Evolutionary conservation across 108 stramenopile species (phyloP).

Genomic region (Craspedostauros australis): DNA sequence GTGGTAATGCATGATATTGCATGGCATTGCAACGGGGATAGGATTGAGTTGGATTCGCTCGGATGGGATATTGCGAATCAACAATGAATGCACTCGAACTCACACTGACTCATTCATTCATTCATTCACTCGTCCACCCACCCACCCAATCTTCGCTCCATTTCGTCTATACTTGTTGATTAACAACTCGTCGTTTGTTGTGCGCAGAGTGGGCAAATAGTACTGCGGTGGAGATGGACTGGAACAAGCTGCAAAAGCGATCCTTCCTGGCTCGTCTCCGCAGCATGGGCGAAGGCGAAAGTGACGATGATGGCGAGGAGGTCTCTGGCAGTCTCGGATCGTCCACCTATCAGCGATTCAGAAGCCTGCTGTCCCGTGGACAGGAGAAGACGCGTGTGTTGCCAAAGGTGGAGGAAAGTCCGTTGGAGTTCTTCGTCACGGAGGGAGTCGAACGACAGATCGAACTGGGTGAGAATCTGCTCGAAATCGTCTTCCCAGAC

Average conservation of each 20-base stretch:
- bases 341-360: conserved; percentile 12
- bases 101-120: no score
- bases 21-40: no score
- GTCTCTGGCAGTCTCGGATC: conserved; percentile 14
- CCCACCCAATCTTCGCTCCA: not conserved
- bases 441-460: conserved; percentile 71
- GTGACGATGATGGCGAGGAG: conserved; percentile 41
- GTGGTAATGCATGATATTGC: no score
- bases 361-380: conserved; percentile 16
- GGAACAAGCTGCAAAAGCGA: conserved; percentile 76
- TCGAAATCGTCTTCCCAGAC: conserved; percentile 77
- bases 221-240: conserved; percentile 80
- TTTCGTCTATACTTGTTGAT: not conserved
- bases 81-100: no score
- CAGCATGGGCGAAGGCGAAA: conserved; percentile 35
- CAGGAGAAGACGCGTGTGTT: conserved; percentile 11
- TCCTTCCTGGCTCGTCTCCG: conserved; percentile 62
- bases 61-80: no score
- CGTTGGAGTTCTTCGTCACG: conserved; percentile 52
- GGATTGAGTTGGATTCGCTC: no score
- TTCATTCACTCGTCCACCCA: no score
- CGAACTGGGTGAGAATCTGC: conserved; percentile 68
- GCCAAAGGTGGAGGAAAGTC: conserved; percentile 31
- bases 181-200: conserved; percentile 4
- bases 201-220: conserved; percentile 73